Percentiles rank a stretch among this genome's conserved stretches.
These are phyloP conservation scores for Starmerella stigmatis DNA, from an alignment of 805 yeast species.

Conservation along the genomic window DNA sequence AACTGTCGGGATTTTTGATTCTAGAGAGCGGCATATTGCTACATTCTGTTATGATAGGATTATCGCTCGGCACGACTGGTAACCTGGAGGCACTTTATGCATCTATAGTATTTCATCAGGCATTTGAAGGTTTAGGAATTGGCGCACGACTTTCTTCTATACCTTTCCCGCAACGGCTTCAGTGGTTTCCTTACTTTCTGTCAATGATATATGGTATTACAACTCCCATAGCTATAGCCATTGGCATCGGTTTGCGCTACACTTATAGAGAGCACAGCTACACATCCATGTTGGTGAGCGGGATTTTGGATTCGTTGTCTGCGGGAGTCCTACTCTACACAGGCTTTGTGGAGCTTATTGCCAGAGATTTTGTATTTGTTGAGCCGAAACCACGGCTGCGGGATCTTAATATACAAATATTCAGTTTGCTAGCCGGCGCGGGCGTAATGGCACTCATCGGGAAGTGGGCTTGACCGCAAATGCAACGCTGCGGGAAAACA, in stretches of 20 bases:
- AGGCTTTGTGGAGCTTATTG: constrained; percentile 64
- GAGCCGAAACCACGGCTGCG: constrained; percentile 34
- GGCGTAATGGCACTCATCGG: constrained; percentile 67
- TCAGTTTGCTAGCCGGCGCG: constrained; percentile 44
- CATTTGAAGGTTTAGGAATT: constrained; percentile 70
- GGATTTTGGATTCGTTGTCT: constrained; percentile 59
- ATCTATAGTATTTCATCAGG: constrained; percentile 63
- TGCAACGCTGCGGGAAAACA: too few relatives aligned
- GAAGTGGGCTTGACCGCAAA: constrained; percentile 49
- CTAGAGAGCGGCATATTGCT: constrained; percentile 65
- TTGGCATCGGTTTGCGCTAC: constrained; percentile 59
- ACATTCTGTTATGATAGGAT: constrained; percentile 67
- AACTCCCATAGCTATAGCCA: constrained; percentile 64
- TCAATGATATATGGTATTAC: constrained; percentile 45
- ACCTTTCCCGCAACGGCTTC: constrained; percentile 40
- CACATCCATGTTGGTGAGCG: constrained; percentile 46
- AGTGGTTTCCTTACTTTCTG: constrained; percentile 44
- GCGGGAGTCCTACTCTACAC: constrained; percentile 64
- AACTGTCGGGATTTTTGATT: constrained; percentile 41
- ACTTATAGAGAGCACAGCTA: constrained; percentile 46
- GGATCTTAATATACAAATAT: constrained; percentile 36
- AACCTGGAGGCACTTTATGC: constrained; percentile 54
- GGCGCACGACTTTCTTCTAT: constrained; percentile 59
- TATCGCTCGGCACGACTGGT: constrained; percentile 53
- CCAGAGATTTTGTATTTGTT: constrained; percentile 55